Evolutionary conservation across 2,329 filamentous ascomycete genomes (phyloP).

Genomic region (Periconia sp.): DNA sequence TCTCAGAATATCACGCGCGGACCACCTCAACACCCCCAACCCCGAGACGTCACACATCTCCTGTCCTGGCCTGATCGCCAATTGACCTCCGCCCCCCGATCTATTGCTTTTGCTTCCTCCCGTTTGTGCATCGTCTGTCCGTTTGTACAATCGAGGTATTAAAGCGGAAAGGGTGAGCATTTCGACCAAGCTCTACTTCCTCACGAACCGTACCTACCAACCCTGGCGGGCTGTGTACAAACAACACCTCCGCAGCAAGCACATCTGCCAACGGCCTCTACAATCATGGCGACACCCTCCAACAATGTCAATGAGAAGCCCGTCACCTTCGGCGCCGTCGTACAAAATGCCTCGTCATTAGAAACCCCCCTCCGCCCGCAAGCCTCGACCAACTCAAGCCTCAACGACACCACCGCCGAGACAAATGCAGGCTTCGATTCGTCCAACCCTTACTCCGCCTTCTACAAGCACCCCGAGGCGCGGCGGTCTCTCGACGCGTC

Average conservation of each 20-base stretch:
- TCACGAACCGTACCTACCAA: neutral
- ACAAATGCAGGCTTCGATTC: slow-evolving; percentile 36
- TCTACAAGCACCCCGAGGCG: slow-evolving; percentile 51
- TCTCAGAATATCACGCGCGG: neutral
- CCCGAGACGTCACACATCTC: neutral
- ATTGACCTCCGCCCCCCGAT: neutral
- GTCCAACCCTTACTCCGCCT: slow-evolving; percentile 48
- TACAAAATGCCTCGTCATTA: slow-evolving; percentile 31
- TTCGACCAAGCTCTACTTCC: neutral
- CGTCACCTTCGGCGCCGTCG: slow-evolving; percentile 47
- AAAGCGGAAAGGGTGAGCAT: neutral
- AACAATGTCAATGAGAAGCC: slow-evolving; percentile 32
- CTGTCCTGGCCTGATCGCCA: neutral
- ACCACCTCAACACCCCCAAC: neutral
- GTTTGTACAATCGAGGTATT: neutral
- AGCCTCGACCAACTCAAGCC: slow-evolving; percentile 39
- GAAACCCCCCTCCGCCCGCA: slow-evolving; percentile 30
- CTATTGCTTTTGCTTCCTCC: neutral
- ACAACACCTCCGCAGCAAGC: neutral
- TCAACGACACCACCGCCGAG: slow-evolving; percentile 32
- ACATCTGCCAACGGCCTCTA: slow-evolving; percentile 5
- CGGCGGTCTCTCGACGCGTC: slow-evolving; percentile 43
- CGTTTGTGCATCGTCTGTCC: neutral
- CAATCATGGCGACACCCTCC: slow-evolving; percentile 34
- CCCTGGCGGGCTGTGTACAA: neutral